Base-by-base conservation (phyloP, 495 filamentous ascomycete genomes). In the Hyaloscypha variabilis region DNA sequence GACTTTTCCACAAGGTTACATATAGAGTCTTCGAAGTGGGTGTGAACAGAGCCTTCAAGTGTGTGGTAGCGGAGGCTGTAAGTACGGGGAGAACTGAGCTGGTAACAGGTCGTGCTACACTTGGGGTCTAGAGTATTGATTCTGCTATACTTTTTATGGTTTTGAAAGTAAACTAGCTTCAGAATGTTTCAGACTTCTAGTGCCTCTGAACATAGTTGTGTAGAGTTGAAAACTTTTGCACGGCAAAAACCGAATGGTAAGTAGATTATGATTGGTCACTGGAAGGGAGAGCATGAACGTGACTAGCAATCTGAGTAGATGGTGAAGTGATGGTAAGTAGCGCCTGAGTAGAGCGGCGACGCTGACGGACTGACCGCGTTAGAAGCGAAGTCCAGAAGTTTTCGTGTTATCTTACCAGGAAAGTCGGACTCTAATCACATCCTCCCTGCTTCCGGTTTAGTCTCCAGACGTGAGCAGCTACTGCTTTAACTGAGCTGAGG, bases 171-270 rank as follows among this genome's bases (percentile, higher is more conserved):
- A n/a, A n/a, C n/a, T n/a, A n/a, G n/a, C n/a, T n/a, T n/a, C n/a
- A n/a, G n/a, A n/a, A n/a, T n/a, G n/a, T n/a, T n/a, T n/a, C n/a
- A n/a, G n/a, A n/a, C n/a, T n/a, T n/a, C n/a, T n/a, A n/a, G n/a
- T n/a, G n/a, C 6, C 57, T n/a, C 30, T 59, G 10, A 59, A 59
- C 4, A 59, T 46, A 39, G 5, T 39, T 21, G 14, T 62, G 25
- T 62, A 62, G 42, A 52, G 59, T 62, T 62, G 23, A 51, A 10
- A 62, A 51, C 42, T 62, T 62, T 51, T 11, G 39, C 17, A 52
- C 23, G 2, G 23, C 19, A 62, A 24, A n/a, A 62, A 51, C 23
- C 24, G n/a, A 51, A 52, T 51, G 31, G 26, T 62, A 51, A 62
- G 59, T 52, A 62, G 5, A 52, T 52, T 21, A 52, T 51, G 17